These are phyloP conservation scores for Ganoderma sinense DNA, from an alignment of 1,284 basidiomycete species.

Conservation along the genomic window DNA sequence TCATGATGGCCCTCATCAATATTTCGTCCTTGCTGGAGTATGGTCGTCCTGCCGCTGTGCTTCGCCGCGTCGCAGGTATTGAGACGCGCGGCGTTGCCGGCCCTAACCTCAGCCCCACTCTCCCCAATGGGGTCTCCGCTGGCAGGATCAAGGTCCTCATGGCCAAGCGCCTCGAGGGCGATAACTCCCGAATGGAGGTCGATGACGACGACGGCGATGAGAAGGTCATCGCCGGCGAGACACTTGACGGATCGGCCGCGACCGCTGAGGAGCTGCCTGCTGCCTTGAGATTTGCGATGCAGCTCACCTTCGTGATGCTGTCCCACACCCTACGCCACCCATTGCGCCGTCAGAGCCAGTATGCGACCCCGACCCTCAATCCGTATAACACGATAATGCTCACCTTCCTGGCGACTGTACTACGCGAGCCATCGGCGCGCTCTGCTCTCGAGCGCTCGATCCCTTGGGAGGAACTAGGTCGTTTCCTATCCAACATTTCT, in stretches of 20 bases:
- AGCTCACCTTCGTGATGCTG: conserved; percentile 85
- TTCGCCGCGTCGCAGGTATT: conserved; percentile 65
- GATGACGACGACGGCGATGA: conserved; percentile 72
- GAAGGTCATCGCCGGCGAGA: conserved; percentile 6
- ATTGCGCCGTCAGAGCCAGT: conserved; percentile 63
- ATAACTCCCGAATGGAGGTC: conserved; percentile 74
- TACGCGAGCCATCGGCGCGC: conserved; percentile 70
- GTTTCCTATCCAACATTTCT: conserved; percentile 71
- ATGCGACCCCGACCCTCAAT: conserved; percentile 70
- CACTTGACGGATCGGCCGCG: conserved; percentile 22
- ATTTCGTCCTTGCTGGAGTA: conserved; percentile 88
- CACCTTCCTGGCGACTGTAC: conserved; percentile 86
- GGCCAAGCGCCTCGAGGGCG: conserved; percentile 46
- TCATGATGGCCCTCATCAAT: conserved; percentile 93
- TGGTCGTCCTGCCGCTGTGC: conserved; percentile 77
- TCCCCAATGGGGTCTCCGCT: conserved; percentile 29
- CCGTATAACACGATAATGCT: conserved; percentile 89
- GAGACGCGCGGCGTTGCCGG: conserved; percentile 36
- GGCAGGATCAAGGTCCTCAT: conserved; percentile 45
- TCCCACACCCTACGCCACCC: conserved; percentile 76
- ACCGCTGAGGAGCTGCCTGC: conserved; percentile 50
- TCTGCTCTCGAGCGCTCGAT: conserved; percentile 76
- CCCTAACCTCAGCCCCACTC: conserved; percentile 31
- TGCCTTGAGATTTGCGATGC: conserved; percentile 76
- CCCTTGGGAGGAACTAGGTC: conserved; percentile 84